phyloP scores from a whole-genome alignment of 2,329 filamentous ascomycete species.

The Coniella lustricola region DNA sequence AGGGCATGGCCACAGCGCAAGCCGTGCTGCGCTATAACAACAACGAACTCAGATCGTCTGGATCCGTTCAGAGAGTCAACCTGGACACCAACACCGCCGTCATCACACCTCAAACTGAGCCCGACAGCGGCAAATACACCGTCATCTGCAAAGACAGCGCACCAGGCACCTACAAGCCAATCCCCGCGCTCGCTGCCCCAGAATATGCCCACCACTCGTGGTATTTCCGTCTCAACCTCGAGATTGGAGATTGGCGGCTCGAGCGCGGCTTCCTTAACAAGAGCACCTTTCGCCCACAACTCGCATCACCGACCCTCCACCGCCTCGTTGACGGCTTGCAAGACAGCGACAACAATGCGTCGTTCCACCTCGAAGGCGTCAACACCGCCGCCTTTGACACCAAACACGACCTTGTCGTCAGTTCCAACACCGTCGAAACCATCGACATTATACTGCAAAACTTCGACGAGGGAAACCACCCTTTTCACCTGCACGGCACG shows the following conservation, averaged over 20 bases:
- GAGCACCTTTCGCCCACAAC: slow-evolving; percentile 44
- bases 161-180: slow-evolving; percentile 37
- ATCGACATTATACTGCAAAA: slow-evolving; percentile 58
- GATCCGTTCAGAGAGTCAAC: neutral
- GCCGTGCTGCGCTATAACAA: slow-evolving; percentile 41
- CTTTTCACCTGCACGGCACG: slow-evolving; percentile 61
- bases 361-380: slow-evolving; percentile 42
- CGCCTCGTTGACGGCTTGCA: slow-evolving; percentile 40
- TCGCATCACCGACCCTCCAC: slow-evolving; percentile 41
- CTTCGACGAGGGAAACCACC: slow-evolving; percentile 53
- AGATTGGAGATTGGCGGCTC: slow-evolving; percentile 51
- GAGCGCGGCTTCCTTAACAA: slow-evolving; percentile 52
- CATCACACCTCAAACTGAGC: slow-evolving; percentile 26
- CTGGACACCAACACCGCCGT: neutral
- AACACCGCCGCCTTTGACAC: slow-evolving; percentile 41
- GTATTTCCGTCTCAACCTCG: slow-evolving; percentile 50
- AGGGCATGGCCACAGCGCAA: slow-evolving; percentile 37
- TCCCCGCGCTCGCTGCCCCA: slow-evolving; percentile 35
- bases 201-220: slow-evolving; percentile 42
- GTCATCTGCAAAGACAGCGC: slow-evolving; percentile 45
- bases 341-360: slow-evolving; percentile 30
- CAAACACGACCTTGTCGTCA: slow-evolving; percentile 45
- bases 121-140: slow-evolving; percentile 26
- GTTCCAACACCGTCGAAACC: slow-evolving; percentile 40
- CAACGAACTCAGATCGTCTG: neutral